Percentiles rank a stretch among this genome's conserved stretches.
Conservation (phyloP, 805 yeast genomes). For the Cyberlindnera galapagoensis region DNA sequence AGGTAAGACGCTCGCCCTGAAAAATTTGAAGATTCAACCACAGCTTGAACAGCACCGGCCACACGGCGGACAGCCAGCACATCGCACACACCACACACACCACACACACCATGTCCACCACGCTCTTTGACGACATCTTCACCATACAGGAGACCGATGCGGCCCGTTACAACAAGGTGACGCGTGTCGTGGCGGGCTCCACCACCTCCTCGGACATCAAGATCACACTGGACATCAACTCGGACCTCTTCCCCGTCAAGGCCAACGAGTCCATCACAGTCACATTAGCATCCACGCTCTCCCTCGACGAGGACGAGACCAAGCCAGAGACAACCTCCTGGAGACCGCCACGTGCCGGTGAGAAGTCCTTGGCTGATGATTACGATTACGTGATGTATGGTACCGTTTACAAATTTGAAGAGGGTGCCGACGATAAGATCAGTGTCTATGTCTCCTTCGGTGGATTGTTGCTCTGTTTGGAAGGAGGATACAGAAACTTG, state of each 20-base stretch:
- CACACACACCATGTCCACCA: constrained; percentile 45
- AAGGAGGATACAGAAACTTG: constrained; percentile 89
- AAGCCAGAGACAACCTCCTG: constrained; percentile 37
- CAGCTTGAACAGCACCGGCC: too few species aligned
- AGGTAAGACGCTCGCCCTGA: too few species aligned
- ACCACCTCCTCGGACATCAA: constrained; percentile 57
- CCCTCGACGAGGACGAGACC: constrained; percentile 39
- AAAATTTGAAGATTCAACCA: too few species aligned
- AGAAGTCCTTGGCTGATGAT: constrained; percentile 87
- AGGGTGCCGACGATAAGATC: constrained; percentile 53
- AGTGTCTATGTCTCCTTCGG: constrained; percentile 95
- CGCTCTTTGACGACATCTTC: constrained; percentile 91
- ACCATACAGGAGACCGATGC: constrained; percentile 76
- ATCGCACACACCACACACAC: constrained; percentile 1
- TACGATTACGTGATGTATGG: constrained; percentile 98
- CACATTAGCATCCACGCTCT: constrained; percentile 73
- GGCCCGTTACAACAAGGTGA: constrained; percentile 87
- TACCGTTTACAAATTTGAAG: constrained; percentile 94
- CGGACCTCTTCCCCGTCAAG: constrained; percentile 84
- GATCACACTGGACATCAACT: constrained; percentile 30
- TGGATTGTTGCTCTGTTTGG: constrained; percentile 87
- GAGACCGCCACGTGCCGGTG: constrained; percentile 69
- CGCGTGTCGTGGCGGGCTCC: constrained; percentile 83
- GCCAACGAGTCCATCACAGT: constrained; percentile 74
- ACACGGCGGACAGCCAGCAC: not conserved